These are phyloP conservation scores for Oxalis stricta DNA, from an alignment of 441 rosid species.

Conservation along the genomic window DNA sequence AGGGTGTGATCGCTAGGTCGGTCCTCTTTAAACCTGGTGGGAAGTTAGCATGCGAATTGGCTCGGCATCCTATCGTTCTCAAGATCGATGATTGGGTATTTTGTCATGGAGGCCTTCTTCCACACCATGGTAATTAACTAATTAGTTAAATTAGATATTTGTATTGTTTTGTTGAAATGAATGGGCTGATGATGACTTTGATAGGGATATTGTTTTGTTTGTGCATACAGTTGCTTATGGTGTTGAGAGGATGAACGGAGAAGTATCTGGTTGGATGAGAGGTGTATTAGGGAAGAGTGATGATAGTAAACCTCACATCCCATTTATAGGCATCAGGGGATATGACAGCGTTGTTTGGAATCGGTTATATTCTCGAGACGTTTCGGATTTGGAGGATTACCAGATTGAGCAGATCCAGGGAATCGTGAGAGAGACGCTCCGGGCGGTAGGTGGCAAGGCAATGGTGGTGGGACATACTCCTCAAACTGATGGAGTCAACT, in stretches of 20 bases:
- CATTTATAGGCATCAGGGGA: conserved; percentile 68
- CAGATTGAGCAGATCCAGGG: conserved; percentile 61
- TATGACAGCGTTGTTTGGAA: conserved; percentile 90
- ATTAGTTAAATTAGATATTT: conserved; percentile 11
- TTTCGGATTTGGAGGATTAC: conserved; percentile 37
- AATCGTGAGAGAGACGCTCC: conserved; percentile 48
- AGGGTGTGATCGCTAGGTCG: conserved; percentile 80
- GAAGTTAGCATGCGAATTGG: conserved; percentile 59
- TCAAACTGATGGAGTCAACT: conserved; percentile 61
- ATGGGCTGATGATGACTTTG: too few species aligned
- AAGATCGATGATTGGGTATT: conserved; percentile 84
- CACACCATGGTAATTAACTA: conserved; percentile 64
- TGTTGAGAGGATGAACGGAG: conserved; percentile 67
- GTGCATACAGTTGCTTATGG: conserved; percentile 68
- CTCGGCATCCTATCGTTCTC: conserved; percentile 58
- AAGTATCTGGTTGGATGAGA: conserved; percentile 80
- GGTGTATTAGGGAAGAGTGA: conserved; percentile 34
- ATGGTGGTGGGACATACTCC: conserved; percentile 99
- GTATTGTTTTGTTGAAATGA: conserved; percentile 11
- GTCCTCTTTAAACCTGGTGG: conserved; percentile 75
- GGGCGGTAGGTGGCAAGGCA: conserved; percentile 56
- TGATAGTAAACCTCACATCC: conserved; percentile 31
- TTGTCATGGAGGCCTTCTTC: conserved; percentile 94
- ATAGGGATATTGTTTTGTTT: conserved; percentile 21
- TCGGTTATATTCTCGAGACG: conserved; percentile 70